phyloP scores from a whole-genome alignment of 805 yeast genomes.

The Candida insectalens region DNA sequence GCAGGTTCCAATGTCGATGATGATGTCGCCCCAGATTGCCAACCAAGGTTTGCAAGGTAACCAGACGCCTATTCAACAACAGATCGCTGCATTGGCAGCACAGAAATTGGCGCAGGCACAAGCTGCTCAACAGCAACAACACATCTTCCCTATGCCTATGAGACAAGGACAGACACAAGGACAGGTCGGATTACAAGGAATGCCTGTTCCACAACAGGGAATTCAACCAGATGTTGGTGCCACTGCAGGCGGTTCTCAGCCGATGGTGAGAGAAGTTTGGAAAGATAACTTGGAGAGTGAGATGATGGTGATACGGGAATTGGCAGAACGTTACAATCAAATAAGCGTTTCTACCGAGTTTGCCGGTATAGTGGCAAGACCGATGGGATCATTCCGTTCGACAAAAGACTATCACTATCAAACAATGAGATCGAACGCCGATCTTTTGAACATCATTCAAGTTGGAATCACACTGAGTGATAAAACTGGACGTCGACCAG shows the following conservation, averaged over 20 bases:
- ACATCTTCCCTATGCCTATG: background rate
- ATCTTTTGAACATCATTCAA: slow-evolving; percentile 77
- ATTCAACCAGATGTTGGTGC: background rate
- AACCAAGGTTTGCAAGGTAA: slow-evolving; percentile 23
- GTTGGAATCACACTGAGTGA: slow-evolving; percentile 73
- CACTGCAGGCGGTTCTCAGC: slow-evolving; percentile 20
- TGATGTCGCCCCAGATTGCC: slow-evolving; percentile 27
- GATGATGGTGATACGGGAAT: slow-evolving; percentile 48
- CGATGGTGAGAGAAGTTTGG: slow-evolving; percentile 69
- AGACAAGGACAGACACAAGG: too few relatives aligned
- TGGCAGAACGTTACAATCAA: slow-evolving; percentile 46
- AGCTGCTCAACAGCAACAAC: slow-evolving; percentile 6
- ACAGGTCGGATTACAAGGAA: too few relatives aligned
- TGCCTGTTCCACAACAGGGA: background rate
- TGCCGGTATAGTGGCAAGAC: slow-evolving; percentile 93
- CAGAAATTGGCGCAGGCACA: slow-evolving; percentile 8
- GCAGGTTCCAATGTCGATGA: slow-evolving; percentile 16
- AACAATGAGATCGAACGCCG: slow-evolving; percentile 86
- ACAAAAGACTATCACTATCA: slow-evolving; percentile 93
- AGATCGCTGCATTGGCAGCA: slow-evolving; percentile 15
- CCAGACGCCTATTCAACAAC: slow-evolving; percentile 6
- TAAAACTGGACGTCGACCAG: slow-evolving; percentile 59
- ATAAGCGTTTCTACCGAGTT: slow-evolving; percentile 82
- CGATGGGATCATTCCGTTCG: slow-evolving; percentile 85
- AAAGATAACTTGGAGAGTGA: slow-evolving; percentile 57